phyloP scores from a whole-genome alignment of 2,329 filamentous ascomycete genomes.

The Emergomyces orientalis region DNA sequence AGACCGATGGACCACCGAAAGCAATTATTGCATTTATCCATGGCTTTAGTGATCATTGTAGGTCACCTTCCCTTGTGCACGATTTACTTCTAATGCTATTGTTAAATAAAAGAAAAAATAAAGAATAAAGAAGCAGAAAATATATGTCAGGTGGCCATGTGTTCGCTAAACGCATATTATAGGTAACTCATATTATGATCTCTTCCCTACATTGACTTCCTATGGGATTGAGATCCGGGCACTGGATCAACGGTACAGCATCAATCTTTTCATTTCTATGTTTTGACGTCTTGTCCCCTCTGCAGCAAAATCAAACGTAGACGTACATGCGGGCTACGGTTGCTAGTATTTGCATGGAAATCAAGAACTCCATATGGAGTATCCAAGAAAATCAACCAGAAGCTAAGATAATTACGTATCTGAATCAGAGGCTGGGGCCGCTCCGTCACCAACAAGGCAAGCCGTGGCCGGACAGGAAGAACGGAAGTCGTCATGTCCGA shows the following conservation, averaged over 20 bases:
- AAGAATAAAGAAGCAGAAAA: neutral
- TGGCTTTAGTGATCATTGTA: conserved; percentile 76
- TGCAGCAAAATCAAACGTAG: neutral
- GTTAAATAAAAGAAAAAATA: conserved; percentile 2
- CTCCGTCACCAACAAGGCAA: conserved; percentile 51
- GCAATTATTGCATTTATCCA: conserved; percentile 77
- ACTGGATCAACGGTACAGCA: conserved; percentile 61
- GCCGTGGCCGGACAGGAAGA: conserved; percentile 64
- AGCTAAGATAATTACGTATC: conserved; percentile 3
- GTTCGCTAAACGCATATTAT: conserved; percentile 7
- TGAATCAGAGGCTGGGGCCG: conserved; percentile 63
- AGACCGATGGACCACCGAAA: conserved; percentile 49
- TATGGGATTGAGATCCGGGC: conserved; percentile 65
- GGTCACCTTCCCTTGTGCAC: conserved; percentile 11
- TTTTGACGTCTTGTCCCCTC: neutral
- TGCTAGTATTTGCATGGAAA: neutral
- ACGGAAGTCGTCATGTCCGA: conserved; percentile 66
- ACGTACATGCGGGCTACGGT: neutral
- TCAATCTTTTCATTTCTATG: neutral
- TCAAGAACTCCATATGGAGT: neutral
- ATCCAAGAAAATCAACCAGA: neutral
- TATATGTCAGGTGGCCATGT: neutral
- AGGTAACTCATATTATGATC: conserved; percentile 62
- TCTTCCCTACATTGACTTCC: conserved; percentile 61
- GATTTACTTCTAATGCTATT: neutral